Base-by-base conservation (phyloP, 352 stramenopile species). In the Phytophthora sp. region DNA sequence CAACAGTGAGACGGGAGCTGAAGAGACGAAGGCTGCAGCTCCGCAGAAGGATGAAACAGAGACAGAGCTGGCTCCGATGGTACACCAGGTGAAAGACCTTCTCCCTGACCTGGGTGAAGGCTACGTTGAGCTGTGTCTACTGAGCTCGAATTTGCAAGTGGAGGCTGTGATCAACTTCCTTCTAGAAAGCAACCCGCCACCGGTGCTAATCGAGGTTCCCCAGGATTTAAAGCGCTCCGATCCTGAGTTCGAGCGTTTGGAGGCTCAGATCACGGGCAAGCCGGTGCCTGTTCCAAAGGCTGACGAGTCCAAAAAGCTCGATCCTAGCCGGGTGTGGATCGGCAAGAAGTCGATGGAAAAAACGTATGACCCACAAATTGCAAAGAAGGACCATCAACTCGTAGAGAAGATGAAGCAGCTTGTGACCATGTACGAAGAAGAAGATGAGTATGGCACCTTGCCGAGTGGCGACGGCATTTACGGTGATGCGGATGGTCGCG, bases 261-360 rank as follows among this genome's bases (percentile, higher is more conserved):
- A 75, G 32, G 59, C 74, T 13, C 64, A 74, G n/a, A 48, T 83
- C 1, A 71, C 51, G 9, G 63, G 68, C 1, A 72, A 64, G 20
- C 34, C 55, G 41, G 44, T 37, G 23, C 51, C 69, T 11, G 15
- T 27, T 18, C 10, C 42, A 4, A 53, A 60, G 23, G 35, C 56
- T n/a, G 35, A 67, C 13, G 49, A 69, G 13, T 61, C 69, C n/a
- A 69, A 60, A 28, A 87, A 84, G n/a, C 59, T 84, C 17, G 65
- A 87, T 41, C 76, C 75, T 5, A 74, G 32, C 9, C 74, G 72
- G 27, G 72, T 88, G 26, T 89, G 82, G 82, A 65, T 91, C 10
- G 82, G 82, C 27, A 91, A 91, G 65, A 89, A 87, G 60, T 34
- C 67, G 18, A 68, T 71, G 52, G 77, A 85, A 49, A 84, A 80